Evolutionary conservation across 75 land plant genomes (phyloP), one percentile per base, ranked within the genome.

Genomic region (Larix kaempferi): DNA sequence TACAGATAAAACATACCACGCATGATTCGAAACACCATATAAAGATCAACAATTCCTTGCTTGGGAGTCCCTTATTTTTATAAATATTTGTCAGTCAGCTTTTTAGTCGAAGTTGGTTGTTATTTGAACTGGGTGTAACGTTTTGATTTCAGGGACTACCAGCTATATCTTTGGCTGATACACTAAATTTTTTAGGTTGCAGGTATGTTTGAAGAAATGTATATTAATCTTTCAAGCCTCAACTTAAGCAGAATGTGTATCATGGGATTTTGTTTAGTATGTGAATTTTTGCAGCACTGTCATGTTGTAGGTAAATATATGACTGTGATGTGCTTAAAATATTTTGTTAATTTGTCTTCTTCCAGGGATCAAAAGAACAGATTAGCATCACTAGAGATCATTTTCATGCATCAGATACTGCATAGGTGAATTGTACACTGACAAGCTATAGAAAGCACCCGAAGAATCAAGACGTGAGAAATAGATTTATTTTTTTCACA

Each of bases 161-260:
- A 77, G 78, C 86, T 57, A 62, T 91, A 59, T 92, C 97, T 13
- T 89, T 92, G 29, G 97, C 90, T 77, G 97, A 92, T 35, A 92
- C 89, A 6, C 74, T 90, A 54, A 93, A 90, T 79, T 27, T 92
- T 23, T 74, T 92, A 21, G 86, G 89, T 41, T 94, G 94, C 94
- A 92, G 83, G 96, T 91, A 78, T 80, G 81, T 25, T 65, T 37
- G 65, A 29, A 25, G 26, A 25, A 8, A 12, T n/a, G 19, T 15
- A 19, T 55, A 49, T 54, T 52, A 72, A 37, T 65, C 69, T 65
- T 15, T 65, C n/a, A 21, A 35, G 21, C 44, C 72, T 41, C 2
- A 69, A 44, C 37, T 69, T 69, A 2, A 69, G 72, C 52, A 69
- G 72, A 10, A 37, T 8, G 13, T 33, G 1, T 41, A 52, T 69